Base-by-base conservation (phyloP, 768 basidiomycete genomes). In the Lactarius quietus region DNA sequence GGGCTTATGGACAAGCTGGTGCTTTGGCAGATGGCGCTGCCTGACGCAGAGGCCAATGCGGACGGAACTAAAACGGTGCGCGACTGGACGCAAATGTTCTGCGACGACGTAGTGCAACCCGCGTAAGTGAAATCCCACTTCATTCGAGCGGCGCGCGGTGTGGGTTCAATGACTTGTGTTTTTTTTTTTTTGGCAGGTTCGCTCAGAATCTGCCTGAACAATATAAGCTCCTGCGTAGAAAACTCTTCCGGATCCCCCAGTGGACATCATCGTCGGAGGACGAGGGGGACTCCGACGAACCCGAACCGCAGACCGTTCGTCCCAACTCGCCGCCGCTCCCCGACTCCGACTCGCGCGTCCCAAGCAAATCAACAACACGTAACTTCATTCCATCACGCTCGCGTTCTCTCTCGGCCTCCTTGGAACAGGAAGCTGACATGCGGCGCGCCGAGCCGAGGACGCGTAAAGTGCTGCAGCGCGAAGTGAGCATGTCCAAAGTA, bases 51-150 rank as follows among this genome's bases (percentile, higher is more conserved):
- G 5, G 77, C 28, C 45, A 67, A 20, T 12, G 62, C 61, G n/a
- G 61, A 65, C 45, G 70, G 62, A 62, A 63, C 41, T 23, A 72
- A 57, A 57, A 58, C 63, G 51, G 57, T 23, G 20, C 66, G 73
- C 6, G 90, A 93, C 69, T 92, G 91, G 90, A 86, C 84, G 76
- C 92, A 92, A 72, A 66, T 72, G 1, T 92, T 92, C 71, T 87
- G 81, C 56, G 84, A 87, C 70, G 83, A 86, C 29, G 70, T 89
- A 55, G 84, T 92, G 18, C 87, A 90, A 68, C 81, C 77, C 45
- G 78, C 81, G 90, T 90, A 70, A 60, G 85, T 77, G 41, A 29
- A 17, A n/a, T n/a, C 57, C 17, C 14, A 51, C 23, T 26, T n/a
- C 9, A n/a, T 17, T 18, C n/a, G 6, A 35, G 28, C 39, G 39